Base-by-base conservation (phyloP, 148 eudicot genomes). In the Fagopyrum tataricum region DNA sequence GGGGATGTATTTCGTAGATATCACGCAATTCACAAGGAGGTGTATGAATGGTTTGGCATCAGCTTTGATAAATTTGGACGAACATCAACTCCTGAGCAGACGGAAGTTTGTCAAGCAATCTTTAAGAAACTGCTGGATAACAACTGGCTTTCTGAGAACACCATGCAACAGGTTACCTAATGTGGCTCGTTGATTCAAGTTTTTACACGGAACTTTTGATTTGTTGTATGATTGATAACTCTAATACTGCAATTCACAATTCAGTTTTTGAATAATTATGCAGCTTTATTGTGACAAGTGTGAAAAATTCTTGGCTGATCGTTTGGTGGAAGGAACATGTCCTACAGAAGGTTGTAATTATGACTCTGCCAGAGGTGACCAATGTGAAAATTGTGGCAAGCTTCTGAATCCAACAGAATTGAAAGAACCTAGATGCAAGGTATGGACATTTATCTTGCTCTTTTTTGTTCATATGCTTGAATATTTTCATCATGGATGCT, bases 351-450 rank as follows among this genome's bases (percentile, higher is more conserved):
- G 86, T 69, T 93, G 98, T 83, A 84, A 87, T 74, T 90, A 93
- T 80, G 94, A 89, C 21, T 86, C 98, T 72, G 98, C 98, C 59
- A 87, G 96, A 78, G 98, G 98, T 18, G 98, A 93, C 83, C 98
- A 93, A 74, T 93, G 98, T 79, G 98, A 93, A 73, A 89, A 90
- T n/a, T 93, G 98, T 77, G 89, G 91, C 23, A 85, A 90, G 74
- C 94, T 93, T 56, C 75, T 93, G 68, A 93, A 93, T 81, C 92
- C 98, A 24, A 90, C 92, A 20, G 98, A 93, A 53, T 81, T 93
- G 61, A 78, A 78, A 58, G 85, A 93, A 44, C 98, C 98, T 21
- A 86, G 79, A 76, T 93, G 98, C 89, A 93, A 93, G 87, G 98
- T 85, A 64, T 12, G 78, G 44, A 18, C 78, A 21, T 51, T 48